Base-by-base conservation (phyloP, 1,284 basidiomycete species). In the Sphagnurus paluster region DNA sequence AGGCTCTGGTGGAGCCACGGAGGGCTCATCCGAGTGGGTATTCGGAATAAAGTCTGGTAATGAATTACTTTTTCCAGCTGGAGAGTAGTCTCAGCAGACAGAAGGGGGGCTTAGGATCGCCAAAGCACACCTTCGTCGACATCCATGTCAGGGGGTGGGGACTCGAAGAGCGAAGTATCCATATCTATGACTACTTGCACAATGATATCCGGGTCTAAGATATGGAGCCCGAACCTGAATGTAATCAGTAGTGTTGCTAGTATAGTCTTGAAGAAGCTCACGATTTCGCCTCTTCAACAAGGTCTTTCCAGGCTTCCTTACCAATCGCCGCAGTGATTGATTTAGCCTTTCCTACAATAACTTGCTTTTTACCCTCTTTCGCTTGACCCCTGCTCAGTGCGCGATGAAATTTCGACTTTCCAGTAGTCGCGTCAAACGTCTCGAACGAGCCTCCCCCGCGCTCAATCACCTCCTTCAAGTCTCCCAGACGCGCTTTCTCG, bases 371-470 rank as follows among this genome's bases (percentile, higher is more conserved):
- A 1, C 69, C 72, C 33, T 69, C 67, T 56, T 77, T 78, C 6
- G 71, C 68, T 43, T 71, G 69, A 1, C 73, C 76, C 44, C 82
- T 76, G 1, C 68, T 66, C 3, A 89, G 55, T 6, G 76, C 62
- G 55, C 71, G 70, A 47, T 73, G 74, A 58, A 78, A 77, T 47
- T 76, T 79, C 2, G 62, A 60, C 16, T 67, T 59, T 1, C 81
- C 82, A 1, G 61, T 64, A 17, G 66, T 65, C 2, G 80, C 67
- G 34, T 79, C 70, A 50, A 84, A 83, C 26, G 67, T 73, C 51
- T 87, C 84, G 42, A 81, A 76, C 23, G 74, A 71, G 0, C 77
- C 85, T 7, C 71, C 75, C 0, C 78, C 84, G 24, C 75, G 65
- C 39, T 67, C 66, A 39, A 86, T 68, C 14, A 85, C 59, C 13